Percentiles rank a stretch among this genome's conserved stretches.
Conservation (phyloP, 2,329 filamentous ascomycete species). For the Cladosporium sp. region DNA sequence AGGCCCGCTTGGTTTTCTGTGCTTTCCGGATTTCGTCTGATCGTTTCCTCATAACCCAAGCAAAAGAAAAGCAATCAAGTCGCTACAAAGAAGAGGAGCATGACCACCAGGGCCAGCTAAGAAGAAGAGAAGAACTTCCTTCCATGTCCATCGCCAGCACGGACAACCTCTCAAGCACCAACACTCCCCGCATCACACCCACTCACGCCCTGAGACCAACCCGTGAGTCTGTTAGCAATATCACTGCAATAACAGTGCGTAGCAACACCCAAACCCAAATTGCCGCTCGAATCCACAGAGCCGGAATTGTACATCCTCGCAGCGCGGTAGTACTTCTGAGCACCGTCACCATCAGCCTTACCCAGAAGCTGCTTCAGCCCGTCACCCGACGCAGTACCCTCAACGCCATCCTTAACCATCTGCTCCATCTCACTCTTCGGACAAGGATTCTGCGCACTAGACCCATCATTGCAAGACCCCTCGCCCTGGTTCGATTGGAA, state of each 20-base stretch:
- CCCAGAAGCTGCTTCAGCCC: conserved; percentile 39
- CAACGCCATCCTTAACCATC: conserved; percentile 42
- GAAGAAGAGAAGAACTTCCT: neutral
- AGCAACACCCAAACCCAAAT: conserved; percentile 41
- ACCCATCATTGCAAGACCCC: conserved; percentile 33
- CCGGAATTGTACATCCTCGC: conserved; percentile 51
- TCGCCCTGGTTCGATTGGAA: conserved; percentile 43
- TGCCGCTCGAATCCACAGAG: conserved; percentile 24
- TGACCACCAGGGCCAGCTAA: neutral
- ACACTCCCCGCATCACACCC: neutral
- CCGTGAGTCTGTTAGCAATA: conserved; percentile 46
- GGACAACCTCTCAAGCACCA: neutral
- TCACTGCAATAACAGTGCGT: conserved; percentile 53
- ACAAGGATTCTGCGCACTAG: conserved; percentile 35
- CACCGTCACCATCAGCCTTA: conserved; percentile 29
- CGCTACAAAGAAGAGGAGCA: neutral
- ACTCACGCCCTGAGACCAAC: conserved; percentile 31
- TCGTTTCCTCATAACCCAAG: neutral
- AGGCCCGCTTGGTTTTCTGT: neutral
- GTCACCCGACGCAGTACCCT: conserved; percentile 38
- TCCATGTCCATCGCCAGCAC: no score
- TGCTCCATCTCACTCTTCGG: conserved; percentile 33
- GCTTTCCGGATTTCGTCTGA: neutral
- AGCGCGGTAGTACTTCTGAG: conserved; percentile 44
- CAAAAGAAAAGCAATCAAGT: neutral